Conservation (phyloP, 495 filamentous ascomycete genomes). For the Daldinia loculata region DNA sequence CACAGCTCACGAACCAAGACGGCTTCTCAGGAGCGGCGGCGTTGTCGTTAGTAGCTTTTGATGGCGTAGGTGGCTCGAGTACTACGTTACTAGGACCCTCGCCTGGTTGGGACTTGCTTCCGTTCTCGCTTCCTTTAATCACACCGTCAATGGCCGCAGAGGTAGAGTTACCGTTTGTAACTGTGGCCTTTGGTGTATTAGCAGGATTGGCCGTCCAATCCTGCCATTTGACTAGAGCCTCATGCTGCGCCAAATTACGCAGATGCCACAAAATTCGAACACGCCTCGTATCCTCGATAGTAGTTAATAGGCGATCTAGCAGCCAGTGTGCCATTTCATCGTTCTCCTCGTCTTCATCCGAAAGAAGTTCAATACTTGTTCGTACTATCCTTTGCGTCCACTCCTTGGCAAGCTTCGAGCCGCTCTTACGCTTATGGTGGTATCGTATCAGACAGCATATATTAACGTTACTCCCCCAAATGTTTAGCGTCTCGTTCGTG, state of each 20-base stretch:
- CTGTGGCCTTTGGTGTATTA: background rate
- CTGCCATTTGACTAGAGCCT: conserved; percentile 42
- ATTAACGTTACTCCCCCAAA: conserved; percentile 21
- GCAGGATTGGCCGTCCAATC: conserved; percentile 49
- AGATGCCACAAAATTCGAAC: conserved; percentile 35
- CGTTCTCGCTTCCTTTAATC: background rate
- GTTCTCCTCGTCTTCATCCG: conserved; percentile 55
- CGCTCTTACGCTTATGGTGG: conserved; percentile 43
- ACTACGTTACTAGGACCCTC: background rate
- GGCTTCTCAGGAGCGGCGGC: conserved; percentile 16
- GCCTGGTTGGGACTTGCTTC: background rate
- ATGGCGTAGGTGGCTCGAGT: background rate
- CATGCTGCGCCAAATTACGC: conserved; percentile 36
- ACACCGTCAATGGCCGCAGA: background rate
- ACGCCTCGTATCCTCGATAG: conserved; percentile 42
- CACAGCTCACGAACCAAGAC: conserved; percentile 31
- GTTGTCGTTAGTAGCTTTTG: background rate
- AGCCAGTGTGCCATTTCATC: conserved; percentile 52
- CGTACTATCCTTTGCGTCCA: conserved; percentile 47
- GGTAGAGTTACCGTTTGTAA: too few relatives aligned
- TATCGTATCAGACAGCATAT: conserved; percentile 42
- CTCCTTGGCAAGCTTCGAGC: conserved; percentile 41
- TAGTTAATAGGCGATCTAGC: conserved; percentile 42
- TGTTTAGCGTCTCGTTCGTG: conserved; percentile 13
- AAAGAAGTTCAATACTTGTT: conserved; percentile 51